Base-by-base conservation (phyloP, 2,329 filamentous ascomycete species). In the Calonectria honghensis region DNA sequence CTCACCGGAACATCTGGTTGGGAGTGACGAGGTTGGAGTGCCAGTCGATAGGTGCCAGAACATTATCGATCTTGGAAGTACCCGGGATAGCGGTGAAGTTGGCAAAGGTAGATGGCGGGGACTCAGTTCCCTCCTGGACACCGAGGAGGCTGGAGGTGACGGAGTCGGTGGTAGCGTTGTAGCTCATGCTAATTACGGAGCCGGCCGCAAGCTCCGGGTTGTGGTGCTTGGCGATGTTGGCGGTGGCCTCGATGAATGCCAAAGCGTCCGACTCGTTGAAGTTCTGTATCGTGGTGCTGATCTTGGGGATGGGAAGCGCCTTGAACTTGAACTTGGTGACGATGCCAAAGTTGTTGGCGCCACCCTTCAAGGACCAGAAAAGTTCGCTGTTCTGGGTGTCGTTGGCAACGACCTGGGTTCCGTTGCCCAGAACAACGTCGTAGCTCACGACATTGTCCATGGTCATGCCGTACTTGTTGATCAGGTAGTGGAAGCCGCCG, bases 371-470 rank as follows among this genome's bases (percentile, higher is more conserved):
- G 0, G 82, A 83, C 79, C 82, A 82, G 77, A 83, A 85, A 1
- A 86, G 79, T 66, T 85, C 83, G 0, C 79, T 57, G 74, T 88
- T 82, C 0, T 82, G 80, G 5, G 82, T 73, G 1, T 77, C 75
- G 18, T 83, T 86, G 4, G 85, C 87, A 6, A 84, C 83, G 5
- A 88, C 77, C 11, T 89, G 81, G 1, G 76, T 72, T 4, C 88
- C 86, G 41, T 82, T 80, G 0, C 85, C 83, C 0, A 87, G 81
- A 3, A 89, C 87, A n/a, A 89, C 83, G 73, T 88, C 83, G 52
- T 83, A 87, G 54, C 83, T 83, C 31, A 79, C 48, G 0, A 84
- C 80, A 29, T 81, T 82, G 50, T 83, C 81, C 11, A 79, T 79
- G 0, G 78, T 73, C 76, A 80, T 81, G 31, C 82, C 82, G 35